Percentiles rank a stretch among this genome's conserved stretches.
Conservation (phyloP, 305 asterid species). For the Fraxinus angustifolia region DNA sequence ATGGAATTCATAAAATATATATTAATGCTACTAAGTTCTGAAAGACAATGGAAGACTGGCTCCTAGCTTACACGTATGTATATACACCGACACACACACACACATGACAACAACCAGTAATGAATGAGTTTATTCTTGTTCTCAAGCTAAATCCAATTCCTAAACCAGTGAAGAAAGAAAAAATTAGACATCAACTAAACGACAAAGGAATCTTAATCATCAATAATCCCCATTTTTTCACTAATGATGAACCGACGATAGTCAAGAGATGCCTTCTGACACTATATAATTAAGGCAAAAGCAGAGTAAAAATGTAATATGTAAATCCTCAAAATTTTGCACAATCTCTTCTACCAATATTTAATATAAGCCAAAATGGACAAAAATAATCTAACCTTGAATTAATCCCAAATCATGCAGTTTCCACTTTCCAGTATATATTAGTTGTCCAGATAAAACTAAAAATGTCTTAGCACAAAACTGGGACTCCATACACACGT, state of each 20-base stretch:
- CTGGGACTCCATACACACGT: not conserved
- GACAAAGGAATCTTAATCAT: not conserved
- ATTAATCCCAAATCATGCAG: not conserved
- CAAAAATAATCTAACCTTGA: not conserved
- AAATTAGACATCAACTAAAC: not conserved
- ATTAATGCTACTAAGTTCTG: not conserved
- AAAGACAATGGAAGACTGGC: not conserved
- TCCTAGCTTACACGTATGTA: not conserved
- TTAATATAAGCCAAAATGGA: not conserved
- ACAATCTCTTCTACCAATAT: not conserved
- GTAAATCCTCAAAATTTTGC: not conserved
- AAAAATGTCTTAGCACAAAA: not conserved
- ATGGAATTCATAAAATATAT: not conserved
- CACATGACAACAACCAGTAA: not conserved
- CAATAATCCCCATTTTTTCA: not conserved
- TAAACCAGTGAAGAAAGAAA: not conserved
- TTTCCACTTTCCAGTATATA: not conserved
- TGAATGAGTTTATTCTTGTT: not conserved
- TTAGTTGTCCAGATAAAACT: not conserved
- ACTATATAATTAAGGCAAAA: not conserved
- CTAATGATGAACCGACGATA: not conserved
- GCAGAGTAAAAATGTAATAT: not conserved
- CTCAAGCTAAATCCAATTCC: not conserved
- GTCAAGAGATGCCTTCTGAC: not conserved
- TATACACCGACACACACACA: not conserved